Evolutionary conservation across 805 yeast genomes (phyloP).

Genomic region (Wickerhamomyces chambardii): DNA sequence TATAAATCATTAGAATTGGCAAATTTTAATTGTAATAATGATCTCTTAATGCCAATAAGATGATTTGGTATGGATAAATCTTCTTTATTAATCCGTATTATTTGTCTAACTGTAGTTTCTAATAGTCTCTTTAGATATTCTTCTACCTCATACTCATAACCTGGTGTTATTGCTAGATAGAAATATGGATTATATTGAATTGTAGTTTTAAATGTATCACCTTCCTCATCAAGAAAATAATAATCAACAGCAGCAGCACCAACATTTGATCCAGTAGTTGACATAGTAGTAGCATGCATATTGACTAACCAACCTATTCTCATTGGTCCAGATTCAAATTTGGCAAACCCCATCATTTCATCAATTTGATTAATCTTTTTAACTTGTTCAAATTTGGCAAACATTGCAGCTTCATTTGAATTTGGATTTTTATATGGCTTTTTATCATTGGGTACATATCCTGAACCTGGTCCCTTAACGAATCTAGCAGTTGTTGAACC

Average conservation of each 20-base stretch:
- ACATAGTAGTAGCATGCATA: constrained; percentile 81
- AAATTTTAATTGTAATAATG: constrained; percentile 60
- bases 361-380: constrained; percentile 64
- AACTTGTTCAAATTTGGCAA: constrained; percentile 38
- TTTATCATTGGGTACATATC: neutral
- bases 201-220: constrained; percentile 89
- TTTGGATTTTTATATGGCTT: constrained; percentile 7
- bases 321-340: constrained; percentile 62
- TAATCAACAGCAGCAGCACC: constrained; percentile 89
- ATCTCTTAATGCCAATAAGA: constrained; percentile 62
- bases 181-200: constrained; percentile 84
- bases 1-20: constrained; percentile 67
- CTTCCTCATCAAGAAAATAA: constrained; percentile 92
- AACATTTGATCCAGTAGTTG: constrained; percentile 44
- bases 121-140: constrained; percentile 66
- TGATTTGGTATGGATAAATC: constrained; percentile 84
- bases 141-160: constrained; percentile 61
- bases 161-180: constrained; percentile 54
- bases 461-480: constrained; percentile 27
- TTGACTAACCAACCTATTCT: constrained; percentile 87
- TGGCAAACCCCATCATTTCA: constrained; percentile 78
- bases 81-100: constrained; percentile 55
- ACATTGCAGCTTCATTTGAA: constrained; percentile 22
- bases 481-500: constrained; percentile 46
- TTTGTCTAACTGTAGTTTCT: constrained; percentile 52